These are phyloP conservation scores for Leccinum incarnatum DNA, from an alignment of 768 basidiomycete species.

Conservation along the genomic window DNA sequence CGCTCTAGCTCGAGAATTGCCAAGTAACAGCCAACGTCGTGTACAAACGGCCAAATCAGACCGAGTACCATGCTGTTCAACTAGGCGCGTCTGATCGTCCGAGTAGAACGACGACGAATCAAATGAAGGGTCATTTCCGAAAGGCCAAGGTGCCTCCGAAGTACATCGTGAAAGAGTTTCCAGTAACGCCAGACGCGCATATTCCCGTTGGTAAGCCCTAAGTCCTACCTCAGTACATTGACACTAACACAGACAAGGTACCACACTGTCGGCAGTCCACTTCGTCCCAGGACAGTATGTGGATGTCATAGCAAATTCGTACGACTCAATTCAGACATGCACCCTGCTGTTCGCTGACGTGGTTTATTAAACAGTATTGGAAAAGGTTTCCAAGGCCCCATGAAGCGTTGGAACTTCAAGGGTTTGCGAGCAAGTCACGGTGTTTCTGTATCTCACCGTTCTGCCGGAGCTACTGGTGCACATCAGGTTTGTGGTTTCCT, in stretches of 20 bases:
- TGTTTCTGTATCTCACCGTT: conserved; percentile 92
- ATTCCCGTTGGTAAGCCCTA: conserved; percentile 73
- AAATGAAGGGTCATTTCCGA: conserved; percentile 87
- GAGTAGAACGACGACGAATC: conserved; percentile 66
- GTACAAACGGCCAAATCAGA: conserved; percentile 59
- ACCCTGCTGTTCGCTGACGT: conserved; percentile 5
- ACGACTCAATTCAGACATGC: conserved; percentile 26
- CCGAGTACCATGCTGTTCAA: conserved; percentile 89
- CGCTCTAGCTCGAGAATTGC: conserved; percentile 72
- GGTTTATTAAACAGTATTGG: conserved; percentile 64
- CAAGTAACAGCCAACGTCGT: conserved; percentile 82
- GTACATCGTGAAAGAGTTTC: conserved; percentile 82
- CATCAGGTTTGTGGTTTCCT: conserved; percentile 66
- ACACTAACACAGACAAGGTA: conserved; percentile 49
- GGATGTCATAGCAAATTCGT: conserved; percentile 91
- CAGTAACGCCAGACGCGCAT: conserved; percentile 85
- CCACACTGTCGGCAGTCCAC: conserved; percentile 85
- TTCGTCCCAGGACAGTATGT: conserved; percentile 98
- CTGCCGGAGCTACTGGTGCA: conserved; percentile 89
- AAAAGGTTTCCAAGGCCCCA: conserved; percentile 74
- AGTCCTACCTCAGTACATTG: not conserved
- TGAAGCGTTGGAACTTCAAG: conserved; percentile 95
- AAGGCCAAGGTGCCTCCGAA: conserved; percentile 83
- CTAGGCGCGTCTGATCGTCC: conserved; percentile 80
- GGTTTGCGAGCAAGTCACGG: conserved; percentile 94